A percentile compares a stretch with the other conserved stretches of the same genome.
phyloP scores from a whole-genome alignment of 2,329 filamentous ascomycete genomes.

The Coniella lustricola region DNA sequence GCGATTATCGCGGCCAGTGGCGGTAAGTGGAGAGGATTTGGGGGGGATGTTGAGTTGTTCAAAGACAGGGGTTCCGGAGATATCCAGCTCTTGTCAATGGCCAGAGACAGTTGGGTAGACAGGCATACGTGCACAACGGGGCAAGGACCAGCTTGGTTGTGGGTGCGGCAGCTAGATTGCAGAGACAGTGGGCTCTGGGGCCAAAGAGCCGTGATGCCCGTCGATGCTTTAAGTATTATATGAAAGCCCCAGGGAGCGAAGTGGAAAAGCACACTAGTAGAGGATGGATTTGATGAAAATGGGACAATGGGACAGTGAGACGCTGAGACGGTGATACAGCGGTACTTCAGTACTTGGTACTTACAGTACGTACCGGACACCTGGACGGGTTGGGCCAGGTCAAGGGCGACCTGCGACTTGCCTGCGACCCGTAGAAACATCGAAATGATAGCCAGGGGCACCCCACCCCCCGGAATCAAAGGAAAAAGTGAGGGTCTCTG shows the following conservation, averaged over 20 bases:
- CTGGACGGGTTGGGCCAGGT: constrained; percentile 2
- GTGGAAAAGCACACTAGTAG: too few species aligned
- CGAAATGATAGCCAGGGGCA: constrained; percentile 11
- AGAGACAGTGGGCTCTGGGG: not conserved
- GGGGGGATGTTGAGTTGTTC: constrained; percentile 3
- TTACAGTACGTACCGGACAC: not conserved
- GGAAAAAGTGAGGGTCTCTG: constrained; percentile 5
- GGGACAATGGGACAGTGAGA: constrained; percentile 2
- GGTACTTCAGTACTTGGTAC: not conserved
- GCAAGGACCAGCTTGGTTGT: constrained; percentile 1
- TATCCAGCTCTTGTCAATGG: constrained; percentile 12
- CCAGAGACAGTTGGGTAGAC: constrained; percentile 8
- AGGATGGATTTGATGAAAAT: constrained; percentile 6
- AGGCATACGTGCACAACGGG: constrained; percentile 8
- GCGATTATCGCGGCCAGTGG: constrained; percentile 12
- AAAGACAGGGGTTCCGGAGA: constrained; percentile 14
- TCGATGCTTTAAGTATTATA: constrained; percentile 16
- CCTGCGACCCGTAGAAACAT: constrained; percentile 4
- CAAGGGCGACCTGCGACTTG: constrained; percentile 12
- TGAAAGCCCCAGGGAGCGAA: not conserved
- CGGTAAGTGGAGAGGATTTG: constrained; percentile 10
- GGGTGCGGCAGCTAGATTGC: constrained; percentile 7
- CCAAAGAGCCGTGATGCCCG: not conserved
- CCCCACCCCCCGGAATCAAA: constrained; percentile 4
- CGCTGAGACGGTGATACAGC: too few species aligned